Percentiles rank a stretch among this genome's conserved stretches.
phyloP scores from a whole-genome alignment of 805 yeast species.

The Cephaloascus albidus region DNA sequence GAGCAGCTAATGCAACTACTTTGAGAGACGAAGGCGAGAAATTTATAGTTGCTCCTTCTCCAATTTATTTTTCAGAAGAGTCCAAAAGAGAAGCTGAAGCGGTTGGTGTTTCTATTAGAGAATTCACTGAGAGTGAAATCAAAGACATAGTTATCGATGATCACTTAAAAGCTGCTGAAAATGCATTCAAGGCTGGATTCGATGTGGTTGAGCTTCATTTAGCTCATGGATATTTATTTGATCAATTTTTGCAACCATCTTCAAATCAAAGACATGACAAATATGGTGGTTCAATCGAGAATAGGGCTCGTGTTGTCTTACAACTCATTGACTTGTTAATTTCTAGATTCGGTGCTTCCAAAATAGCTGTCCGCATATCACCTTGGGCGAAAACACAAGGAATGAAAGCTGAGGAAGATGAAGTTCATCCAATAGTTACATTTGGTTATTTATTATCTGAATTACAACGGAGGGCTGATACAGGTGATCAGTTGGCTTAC shows the following conservation, averaged over 20 bases:
- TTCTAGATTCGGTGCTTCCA: conserved; percentile 21
- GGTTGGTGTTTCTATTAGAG: conserved; percentile 10
- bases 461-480: conserved; percentile 17
- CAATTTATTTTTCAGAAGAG: conserved; percentile 19
- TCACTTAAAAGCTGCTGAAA: conserved; percentile 17
- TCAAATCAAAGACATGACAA: conserved; percentile 22
- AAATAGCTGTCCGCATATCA: conserved; percentile 20
- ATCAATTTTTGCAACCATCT: conserved; percentile 23
- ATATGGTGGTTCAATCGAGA: conserved; percentile 27
- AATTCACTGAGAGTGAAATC: conserved; percentile 13
- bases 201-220: conserved; percentile 30
- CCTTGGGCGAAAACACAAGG: conserved; percentile 25
- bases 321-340: conserved; percentile 25
- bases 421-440: conserved; percentile 4
- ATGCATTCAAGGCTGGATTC: conserved; percentile 23
- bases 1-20: conserved; percentile 19
- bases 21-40: conserved; percentile 14
- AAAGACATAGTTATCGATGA: conserved; percentile 9
- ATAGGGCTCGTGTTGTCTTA: conserved; percentile 22
- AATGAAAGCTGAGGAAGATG: conserved; percentile 8
- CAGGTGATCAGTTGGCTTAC: conserved; percentile 23
- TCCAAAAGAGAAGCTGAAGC: conserved; percentile 12
- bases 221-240: conserved; percentile 29
- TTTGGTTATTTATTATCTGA: conserved; percentile 18
- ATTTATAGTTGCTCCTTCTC: conserved; percentile 11